A percentile compares a stretch with the other conserved stretches of the same genome.
Conservation (phyloP, 2,329 filamentous ascomycete species). For the Fusarium sp. region DNA sequence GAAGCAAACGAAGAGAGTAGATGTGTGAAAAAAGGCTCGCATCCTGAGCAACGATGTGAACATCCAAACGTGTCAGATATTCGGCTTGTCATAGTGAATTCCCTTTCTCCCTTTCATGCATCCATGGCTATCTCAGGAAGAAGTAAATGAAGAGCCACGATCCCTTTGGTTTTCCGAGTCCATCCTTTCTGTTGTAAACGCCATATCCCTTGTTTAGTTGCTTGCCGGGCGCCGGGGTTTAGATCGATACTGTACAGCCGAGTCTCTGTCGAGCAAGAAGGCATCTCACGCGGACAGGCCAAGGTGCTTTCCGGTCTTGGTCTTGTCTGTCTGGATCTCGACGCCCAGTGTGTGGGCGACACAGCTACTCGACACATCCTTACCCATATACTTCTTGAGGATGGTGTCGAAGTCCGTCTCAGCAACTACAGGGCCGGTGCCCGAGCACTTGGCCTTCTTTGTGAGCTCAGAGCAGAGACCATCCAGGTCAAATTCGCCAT, state of each 20-base stretch:
- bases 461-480: slow-evolving; percentile 92
- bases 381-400: slow-evolving; percentile 75
- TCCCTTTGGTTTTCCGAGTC: slow-evolving; percentile 44
- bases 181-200: slow-evolving; percentile 49
- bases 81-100: slow-evolving; percentile 18
- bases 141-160: slow-evolving; percentile 36
- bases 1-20: slow-evolving; percentile 19
- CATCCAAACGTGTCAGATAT: slow-evolving; percentile 11
- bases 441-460: slow-evolving; percentile 95
- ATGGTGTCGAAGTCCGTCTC: slow-evolving; percentile 90
- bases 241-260: slow-evolving; percentile 47
- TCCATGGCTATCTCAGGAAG: slow-evolving; percentile 23
- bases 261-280: slow-evolving; percentile 20
- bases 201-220: slow-evolving; percentile 46
- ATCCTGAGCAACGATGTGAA: slow-evolving; percentile 15
- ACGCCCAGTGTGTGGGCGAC: slow-evolving; percentile 72
- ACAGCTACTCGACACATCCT: slow-evolving; percentile 54
- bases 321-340: slow-evolving; percentile 57
- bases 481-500: slow-evolving; percentile 94
- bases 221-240: slow-evolving; percentile 33
- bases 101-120: slow-evolving; percentile 39
- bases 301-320: slow-evolving; percentile 38
- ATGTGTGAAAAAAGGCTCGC: slow-evolving; percentile 16
- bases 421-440: slow-evolving; percentile 89
- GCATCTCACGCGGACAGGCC: slow-evolving; percentile 35